Conservation (phyloP, 1,284 basidiomycete genomes). For the Porodaedalea pini region DNA sequence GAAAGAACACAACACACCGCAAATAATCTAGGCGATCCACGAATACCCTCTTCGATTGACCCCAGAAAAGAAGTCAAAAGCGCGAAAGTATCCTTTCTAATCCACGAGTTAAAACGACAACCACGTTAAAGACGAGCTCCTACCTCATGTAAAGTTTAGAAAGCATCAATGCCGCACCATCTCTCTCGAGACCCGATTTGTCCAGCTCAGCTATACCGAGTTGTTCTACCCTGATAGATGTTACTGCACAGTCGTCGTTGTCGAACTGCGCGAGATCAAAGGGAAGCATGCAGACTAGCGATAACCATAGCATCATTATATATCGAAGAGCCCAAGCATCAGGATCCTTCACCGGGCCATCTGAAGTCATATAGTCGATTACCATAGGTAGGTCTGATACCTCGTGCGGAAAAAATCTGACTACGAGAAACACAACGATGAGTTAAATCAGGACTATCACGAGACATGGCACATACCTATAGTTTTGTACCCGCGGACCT, state of each 20-base stretch:
- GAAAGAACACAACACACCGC: conserved; percentile 39
- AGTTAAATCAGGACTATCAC: neutral
- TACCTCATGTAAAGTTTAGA: conserved; percentile 78
- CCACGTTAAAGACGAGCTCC: conserved; percentile 16
- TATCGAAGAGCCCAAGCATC: conserved; percentile 82
- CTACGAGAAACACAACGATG: conserved; percentile 40
- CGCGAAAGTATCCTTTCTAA: conserved; percentile 62
- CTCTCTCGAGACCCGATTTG: conserved; percentile 77
- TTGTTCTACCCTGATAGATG: conserved; percentile 53
- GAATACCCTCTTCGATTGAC: conserved; percentile 41
- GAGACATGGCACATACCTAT: conserved; percentile 62
- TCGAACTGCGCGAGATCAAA: conserved; percentile 89
- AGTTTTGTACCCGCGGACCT: conserved; percentile 89
- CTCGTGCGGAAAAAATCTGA: conserved; percentile 89
- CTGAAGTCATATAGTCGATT: conserved; percentile 59
- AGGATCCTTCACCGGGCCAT: conserved; percentile 41
- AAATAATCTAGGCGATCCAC: conserved; percentile 43
- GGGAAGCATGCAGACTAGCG: conserved; percentile 90
- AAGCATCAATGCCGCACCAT: conserved; percentile 71
- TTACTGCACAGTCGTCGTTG: conserved; percentile 46
- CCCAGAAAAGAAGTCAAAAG: conserved; percentile 59
- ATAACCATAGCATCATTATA: conserved; percentile 86
- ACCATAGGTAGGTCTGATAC: conserved; percentile 78
- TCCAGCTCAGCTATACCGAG: conserved; percentile 60
- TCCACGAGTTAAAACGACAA: conserved; percentile 16